Evolutionary conservation across 495 filamentous ascomycete genomes (phyloP).

Genomic region (Baudoinia panamericana): DNA sequence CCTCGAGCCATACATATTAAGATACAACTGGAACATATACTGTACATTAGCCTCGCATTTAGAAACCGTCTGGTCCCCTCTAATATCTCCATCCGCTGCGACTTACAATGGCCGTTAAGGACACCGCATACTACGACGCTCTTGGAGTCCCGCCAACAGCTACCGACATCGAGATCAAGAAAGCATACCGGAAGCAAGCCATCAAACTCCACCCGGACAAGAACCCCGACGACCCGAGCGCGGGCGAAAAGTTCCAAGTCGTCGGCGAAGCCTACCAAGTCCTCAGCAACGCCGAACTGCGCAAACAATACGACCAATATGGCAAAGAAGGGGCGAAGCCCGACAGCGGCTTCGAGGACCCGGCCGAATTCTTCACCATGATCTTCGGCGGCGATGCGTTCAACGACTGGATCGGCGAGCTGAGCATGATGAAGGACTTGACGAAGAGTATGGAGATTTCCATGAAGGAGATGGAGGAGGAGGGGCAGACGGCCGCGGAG

Average conservation of each 20-base stretch:
- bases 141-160: constrained; percentile 79
- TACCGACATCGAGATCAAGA: constrained; percentile 95
- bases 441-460: constrained; percentile 35
- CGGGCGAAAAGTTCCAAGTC: constrained; percentile 81
- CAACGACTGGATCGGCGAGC: constrained; percentile 43
- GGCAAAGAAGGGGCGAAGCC: constrained; percentile 89
- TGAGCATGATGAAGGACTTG: constrained; percentile 35
- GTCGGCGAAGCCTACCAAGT: constrained; percentile 97
- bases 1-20: too few species aligned
- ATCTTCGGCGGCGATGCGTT: constrained; percentile 98
- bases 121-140: constrained; percentile 57
- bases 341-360: constrained; percentile 83
- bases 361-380: constrained; percentile 94
- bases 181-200: constrained; percentile 94
- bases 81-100: not conserved
- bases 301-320: constrained; percentile 87
- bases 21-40: too few species aligned
- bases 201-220: constrained; percentile 85
- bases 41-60: too few species aligned
- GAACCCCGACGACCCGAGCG: constrained; percentile 93
- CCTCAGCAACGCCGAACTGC: constrained; percentile 70
- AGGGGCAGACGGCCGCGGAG: constrained; percentile 21
- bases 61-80: too few species aligned
- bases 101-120: constrained; percentile 29
- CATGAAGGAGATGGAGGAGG: constrained; percentile 30